Base-by-base conservation (phyloP, 768 basidiomycete species). In the Kwoniella newhampshirensis region DNA sequence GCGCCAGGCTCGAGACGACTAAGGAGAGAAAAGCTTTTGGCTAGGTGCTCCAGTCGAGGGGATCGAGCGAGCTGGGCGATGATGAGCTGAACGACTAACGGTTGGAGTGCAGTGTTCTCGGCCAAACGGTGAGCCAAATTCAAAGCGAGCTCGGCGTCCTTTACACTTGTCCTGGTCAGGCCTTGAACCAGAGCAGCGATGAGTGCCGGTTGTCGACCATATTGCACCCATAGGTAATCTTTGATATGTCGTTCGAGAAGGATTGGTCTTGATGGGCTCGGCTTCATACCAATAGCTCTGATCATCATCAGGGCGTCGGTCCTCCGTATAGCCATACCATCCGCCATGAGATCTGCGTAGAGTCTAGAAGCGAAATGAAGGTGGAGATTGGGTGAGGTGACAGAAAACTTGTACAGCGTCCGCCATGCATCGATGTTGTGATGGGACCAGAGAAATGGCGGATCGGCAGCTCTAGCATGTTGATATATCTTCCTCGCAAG, bases 191-290 rank as follows among this genome's bases (percentile, higher is more conserved):
- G 36, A 17, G 64, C 63, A n/a, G 25, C 25, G 4, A 63, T 50
- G 18, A 67, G 32, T 0, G 53, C 27, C 5, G 42, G 25, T 20
- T 25, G 23, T 21, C 47, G 28, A 7, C 37, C 39, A 21, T 57
- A 48, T 2, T 50, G 42, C 8, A 49, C 26, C 44, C 57, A 62
- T 4, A 65, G 46, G 39, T 64, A 67, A 51, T 72, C 70, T 21
- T 60, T 57, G 41, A 72, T 41, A 54, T 72, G 61, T 7, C 70
- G 55, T 37, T 67, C 63, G 9, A 72, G 54, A 26, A 72, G 52
- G 28, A 69, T 59, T 2, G 54, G 47, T 45, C 66, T 41, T 4
- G 63, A 60, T 23, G 59, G 48, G 30, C 18, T 50, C 1, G 48
- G 27, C 13, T 59, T 51, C 37, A 30, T 44, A 4, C 51, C 60